Base-by-base conservation (phyloP, 1,284 basidiomycete species). In the Ceraceosorus guamensis region DNA sequence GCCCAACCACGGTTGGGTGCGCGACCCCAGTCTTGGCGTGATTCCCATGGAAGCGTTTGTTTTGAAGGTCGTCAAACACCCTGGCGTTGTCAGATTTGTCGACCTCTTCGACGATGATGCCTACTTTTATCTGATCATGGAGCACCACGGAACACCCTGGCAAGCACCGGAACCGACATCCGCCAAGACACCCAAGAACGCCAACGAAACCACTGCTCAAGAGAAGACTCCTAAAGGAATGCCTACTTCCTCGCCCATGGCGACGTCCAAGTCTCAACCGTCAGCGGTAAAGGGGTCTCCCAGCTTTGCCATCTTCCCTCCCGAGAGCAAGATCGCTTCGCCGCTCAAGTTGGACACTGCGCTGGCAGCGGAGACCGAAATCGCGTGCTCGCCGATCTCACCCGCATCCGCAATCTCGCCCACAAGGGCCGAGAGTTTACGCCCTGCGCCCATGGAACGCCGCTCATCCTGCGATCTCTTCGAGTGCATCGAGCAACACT, bases 71-170 rank as follows among this genome's bases (percentile, higher is more conserved):
- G 81, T 91, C 55, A 80, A 85, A 47, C 89, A 92, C 76, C 83
- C 85, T 46, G 86, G 85, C 62, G 86, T 95, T 52, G 85, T 92
- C 67, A 83, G 83, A 71, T 91, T 87, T 75, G 77, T 89, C 41
- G 89, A 87, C 62, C 77, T 91, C 11, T 92, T 85, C 71, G 87
- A 92, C 70, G 91, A 93, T 75, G 78, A 81, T 0, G 75, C 84
- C 31, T 92, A 87, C 72, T 92, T 87, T 76, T 93, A 93, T 77
- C 78, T 93, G 61, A 89, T 93, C 24, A 89, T 91, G 81, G 91
- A 93, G 77, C 80, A 91, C 32, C 91, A 95, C 72, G 91, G 91
- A 30, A 84, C 85, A 11, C 89, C 90, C 1, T 93, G 91, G 91
- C 55, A 60, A 34, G 65, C 67, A 39, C 65, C 65, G 10, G 41